Evolutionary conservation across 2,329 filamentous ascomycete genomes (phyloP).

Genomic region (Ophiostoma pallidulum): DNA sequence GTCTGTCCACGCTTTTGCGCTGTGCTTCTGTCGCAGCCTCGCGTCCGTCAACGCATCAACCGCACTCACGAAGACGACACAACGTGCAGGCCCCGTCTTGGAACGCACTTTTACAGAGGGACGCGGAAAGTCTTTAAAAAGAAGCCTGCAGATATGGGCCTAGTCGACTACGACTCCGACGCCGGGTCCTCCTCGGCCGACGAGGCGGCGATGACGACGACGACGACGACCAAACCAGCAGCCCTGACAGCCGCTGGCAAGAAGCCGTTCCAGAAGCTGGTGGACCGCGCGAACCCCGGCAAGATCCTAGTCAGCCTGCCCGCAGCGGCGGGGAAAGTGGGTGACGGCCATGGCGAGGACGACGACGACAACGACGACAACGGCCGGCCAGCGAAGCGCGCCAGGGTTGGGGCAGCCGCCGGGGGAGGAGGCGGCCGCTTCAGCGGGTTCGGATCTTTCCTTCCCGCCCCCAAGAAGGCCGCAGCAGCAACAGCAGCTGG

Average conservation of each 20-base stretch:
- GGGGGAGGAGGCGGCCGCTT: slow-evolving; percentile 49
- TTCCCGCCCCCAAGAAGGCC: slow-evolving; percentile 70
- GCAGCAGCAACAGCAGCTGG: slow-evolving; percentile 24
- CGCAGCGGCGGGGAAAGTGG: slow-evolving; percentile 28
- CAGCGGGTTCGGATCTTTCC: slow-evolving; percentile 73
- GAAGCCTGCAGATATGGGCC: slow-evolving; percentile 56
- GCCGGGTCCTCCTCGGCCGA: slow-evolving; percentile 63
- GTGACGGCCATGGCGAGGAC: slow-evolving; percentile 24
- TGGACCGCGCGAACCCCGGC: slow-evolving; percentile 70
- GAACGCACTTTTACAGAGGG: too few relatives aligned
- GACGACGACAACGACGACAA: slow-evolving; percentile 28
- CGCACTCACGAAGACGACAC: too few relatives aligned
- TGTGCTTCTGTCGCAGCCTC: neutral
- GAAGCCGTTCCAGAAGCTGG: slow-evolving; percentile 65
- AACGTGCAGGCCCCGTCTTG: neutral
- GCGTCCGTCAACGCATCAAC: too few relatives aligned
- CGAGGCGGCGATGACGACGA: neutral
- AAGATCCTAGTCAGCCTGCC: slow-evolving; percentile 79
- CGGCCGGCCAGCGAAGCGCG: slow-evolving; percentile 61
- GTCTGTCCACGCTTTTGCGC: too few relatives aligned
- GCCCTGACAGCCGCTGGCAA: slow-evolving; percentile 30
- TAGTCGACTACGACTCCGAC: slow-evolving; percentile 80
- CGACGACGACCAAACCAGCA: slow-evolving; percentile 14
- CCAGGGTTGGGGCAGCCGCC: slow-evolving; percentile 43
- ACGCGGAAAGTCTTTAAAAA: too few relatives aligned